Evolutionary conservation across 768 basidiomycete genomes (phyloP), one percentile per base, ranked within the genome.

Genomic region (Psilocybe azurescens): DNA sequence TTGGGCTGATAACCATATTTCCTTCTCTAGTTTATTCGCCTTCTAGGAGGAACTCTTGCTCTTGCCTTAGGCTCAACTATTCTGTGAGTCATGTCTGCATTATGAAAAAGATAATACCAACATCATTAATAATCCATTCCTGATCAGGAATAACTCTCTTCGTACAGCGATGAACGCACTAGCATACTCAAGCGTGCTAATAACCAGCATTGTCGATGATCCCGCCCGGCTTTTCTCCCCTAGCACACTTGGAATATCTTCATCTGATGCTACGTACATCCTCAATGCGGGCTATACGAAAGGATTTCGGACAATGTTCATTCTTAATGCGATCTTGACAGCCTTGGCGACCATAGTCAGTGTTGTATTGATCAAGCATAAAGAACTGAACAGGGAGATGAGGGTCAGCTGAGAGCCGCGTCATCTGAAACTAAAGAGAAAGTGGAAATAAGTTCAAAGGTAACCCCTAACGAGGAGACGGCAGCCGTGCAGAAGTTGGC

Each of bases 31-130:
- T 90, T 92, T 65, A 78, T 90, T 53, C 82, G 90, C 14, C 75
- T 87, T 58, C 76, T 93, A 3, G 91, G 91, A 18, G 90, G 90
- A 16, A 88, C 90, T 0, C 68, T 94, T 2, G 79, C 86, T 3
- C 79, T 92, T 1, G 87, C 90, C 1, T 77, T 89, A 29, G 86
- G 83, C 3, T 80, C 83, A 0, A 84, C 88, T 1, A 76, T 90
- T 49, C 81, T 90, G 79, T 84, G 63, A 53, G 75, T 66, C n/a
- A 20, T 53, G 20, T 28, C 18, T 11, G 13, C n/a, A 14, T 13
- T 5, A 7, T 14, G 4, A 13, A 44, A 44, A 14, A 28, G 9
- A 13, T 5, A 13, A 7, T 29, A 2, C 20, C n/a, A n/a, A n/a
- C n/a, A n/a, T 47, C 24, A 10, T 5, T 24, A 58, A 49, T 70